Base-by-base conservation (phyloP, 805 yeast genomes). In the Pichia eremophila region DNA sequence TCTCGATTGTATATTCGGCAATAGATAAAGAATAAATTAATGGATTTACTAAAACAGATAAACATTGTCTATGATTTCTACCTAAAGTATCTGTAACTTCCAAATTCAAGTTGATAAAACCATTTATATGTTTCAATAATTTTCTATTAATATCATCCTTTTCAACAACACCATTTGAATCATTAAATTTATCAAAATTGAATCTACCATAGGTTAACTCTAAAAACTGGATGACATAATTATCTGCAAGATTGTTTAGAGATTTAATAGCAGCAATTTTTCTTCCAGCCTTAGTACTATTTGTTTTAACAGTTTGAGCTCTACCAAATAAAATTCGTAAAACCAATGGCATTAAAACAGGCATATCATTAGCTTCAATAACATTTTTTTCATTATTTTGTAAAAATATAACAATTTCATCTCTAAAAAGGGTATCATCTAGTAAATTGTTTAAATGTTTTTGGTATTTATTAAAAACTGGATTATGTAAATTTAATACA, bases 281-380 rank as follows among this genome's bases (percentile, higher is more conserved):
- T 54, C 85, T 75, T 32, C 89, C 81, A 47, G 78, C 75, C 58
- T 85, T 85, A 29, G 81, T 75, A 50, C 87, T 88, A 61, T 85
- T 81, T 1, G 77, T 69, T 47, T 71, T 75, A 5, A 81, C 72
- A 1, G 82, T 74, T 64, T 87, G 95, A 9, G 89, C 87, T 48
- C 95, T 74, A 9, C 98, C 98, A 64, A 83, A 91, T 19, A 93
- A 67, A 27, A 93, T 82, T 54, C 96, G 69, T 43, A 89, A 60
- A 5, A 89, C 73, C 31, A 85, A 58, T 1, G 95, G 93, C 76
- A 88, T 77, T 3, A 91, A 72, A 1, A 52, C 62, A 2, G 62
- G 68, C 15, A 74, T 67, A 59, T 93, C 97, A 4, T 69, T 70
- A 8, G 69, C 72, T 52, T 84, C 87, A 46, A 89, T 71, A 2